Evolutionary conservation across 306 rosid genomes (phyloP).

Genomic region (Abrus pulchellus): DNA sequence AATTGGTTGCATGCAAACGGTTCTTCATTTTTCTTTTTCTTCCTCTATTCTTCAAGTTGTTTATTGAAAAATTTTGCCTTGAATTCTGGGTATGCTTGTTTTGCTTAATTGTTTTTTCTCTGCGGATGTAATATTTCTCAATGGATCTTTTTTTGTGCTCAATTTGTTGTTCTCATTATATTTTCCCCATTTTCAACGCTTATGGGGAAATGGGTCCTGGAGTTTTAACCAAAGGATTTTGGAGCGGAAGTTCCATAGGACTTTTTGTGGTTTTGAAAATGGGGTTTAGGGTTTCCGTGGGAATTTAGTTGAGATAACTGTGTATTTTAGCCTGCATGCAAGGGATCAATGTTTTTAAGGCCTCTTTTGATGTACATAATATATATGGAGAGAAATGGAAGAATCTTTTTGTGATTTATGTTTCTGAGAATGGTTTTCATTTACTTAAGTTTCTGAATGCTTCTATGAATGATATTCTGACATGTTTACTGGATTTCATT

Average conservation of each 20-base stretch:
- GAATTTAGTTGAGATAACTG: conserved; percentile 23
- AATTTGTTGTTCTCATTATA: neutral
- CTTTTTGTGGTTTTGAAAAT: conserved; percentile 28
- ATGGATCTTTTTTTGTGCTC: neutral
- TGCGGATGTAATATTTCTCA: neutral
- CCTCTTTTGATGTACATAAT: neutral
- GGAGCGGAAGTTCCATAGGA: neutral
- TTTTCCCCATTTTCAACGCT: neutral
- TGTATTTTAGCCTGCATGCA: conserved; percentile 60
- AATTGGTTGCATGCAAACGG: conserved; percentile 63
- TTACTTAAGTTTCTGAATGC: conserved; percentile 1
- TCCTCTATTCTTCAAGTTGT: conserved; percentile 12
- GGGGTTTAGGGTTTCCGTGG: conserved; percentile 55
- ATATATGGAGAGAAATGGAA: conserved; percentile 1
- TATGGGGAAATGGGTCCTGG: conserved; percentile 1
- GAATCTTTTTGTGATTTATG: neutral
- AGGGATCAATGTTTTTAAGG: conserved; percentile 37
- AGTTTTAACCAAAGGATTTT: conserved; percentile 32
- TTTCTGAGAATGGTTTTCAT: conserved; percentile 13
- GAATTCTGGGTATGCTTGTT: conserved; percentile 25
- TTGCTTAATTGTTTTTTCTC: too few relatives aligned
- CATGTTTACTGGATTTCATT: conserved; percentile 24
- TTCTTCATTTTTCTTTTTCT: neutral
- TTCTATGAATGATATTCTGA: conserved; percentile 5
- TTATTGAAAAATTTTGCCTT: neutral